These are phyloP conservation scores for Cornus kousa DNA, from an alignment of 148 eudicot species.

Conservation along the genomic window DNA sequence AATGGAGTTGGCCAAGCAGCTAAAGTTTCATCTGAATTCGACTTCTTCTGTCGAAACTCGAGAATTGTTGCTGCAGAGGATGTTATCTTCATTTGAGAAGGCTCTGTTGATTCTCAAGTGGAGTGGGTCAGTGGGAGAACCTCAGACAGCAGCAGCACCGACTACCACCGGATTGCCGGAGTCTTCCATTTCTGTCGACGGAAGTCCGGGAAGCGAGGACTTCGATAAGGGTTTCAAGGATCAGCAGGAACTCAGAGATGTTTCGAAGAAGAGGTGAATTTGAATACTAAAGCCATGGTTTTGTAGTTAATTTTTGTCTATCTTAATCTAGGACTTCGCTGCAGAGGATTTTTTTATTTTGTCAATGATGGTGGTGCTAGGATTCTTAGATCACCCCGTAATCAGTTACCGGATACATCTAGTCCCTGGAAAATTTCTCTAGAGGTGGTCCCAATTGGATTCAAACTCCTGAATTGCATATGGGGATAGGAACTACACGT, in stretches of 20 bases:
- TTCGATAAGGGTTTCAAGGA: constrained; percentile 24
- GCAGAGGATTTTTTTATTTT: too few relatives aligned
- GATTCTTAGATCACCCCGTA: too few relatives aligned
- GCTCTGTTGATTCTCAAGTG: constrained; percentile 61
- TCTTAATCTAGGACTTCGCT: too few relatives aligned
- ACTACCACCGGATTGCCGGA: constrained; percentile 17
- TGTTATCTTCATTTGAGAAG: constrained; percentile 64
- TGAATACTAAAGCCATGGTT: background rate
- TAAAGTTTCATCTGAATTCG: constrained; percentile 43
- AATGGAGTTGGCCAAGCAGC: constrained; percentile 61
- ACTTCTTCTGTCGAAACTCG: constrained; percentile 33
- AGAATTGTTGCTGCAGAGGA: constrained; percentile 47
- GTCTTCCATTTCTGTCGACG: constrained; percentile 56
- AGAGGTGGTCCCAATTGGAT: too few relatives aligned
- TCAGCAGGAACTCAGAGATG: constrained; percentile 28
- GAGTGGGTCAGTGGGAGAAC: constrained; percentile 40
- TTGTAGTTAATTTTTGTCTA: background rate
- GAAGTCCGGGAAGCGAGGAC: constrained; percentile 57
- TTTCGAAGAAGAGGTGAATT: constrained; percentile 71
- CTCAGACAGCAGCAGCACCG: constrained; percentile 15
- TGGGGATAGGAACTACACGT: too few relatives aligned
- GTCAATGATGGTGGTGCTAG: too few relatives aligned
- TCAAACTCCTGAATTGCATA: too few relatives aligned
- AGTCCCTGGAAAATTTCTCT: too few relatives aligned
- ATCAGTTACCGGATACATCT: too few relatives aligned